A percentile compares a stretch with the other conserved stretches of the same genome.
Evolutionary conservation across 805 yeast species (phyloP).

Genomic region (Lachancea nothofagi): DNA sequence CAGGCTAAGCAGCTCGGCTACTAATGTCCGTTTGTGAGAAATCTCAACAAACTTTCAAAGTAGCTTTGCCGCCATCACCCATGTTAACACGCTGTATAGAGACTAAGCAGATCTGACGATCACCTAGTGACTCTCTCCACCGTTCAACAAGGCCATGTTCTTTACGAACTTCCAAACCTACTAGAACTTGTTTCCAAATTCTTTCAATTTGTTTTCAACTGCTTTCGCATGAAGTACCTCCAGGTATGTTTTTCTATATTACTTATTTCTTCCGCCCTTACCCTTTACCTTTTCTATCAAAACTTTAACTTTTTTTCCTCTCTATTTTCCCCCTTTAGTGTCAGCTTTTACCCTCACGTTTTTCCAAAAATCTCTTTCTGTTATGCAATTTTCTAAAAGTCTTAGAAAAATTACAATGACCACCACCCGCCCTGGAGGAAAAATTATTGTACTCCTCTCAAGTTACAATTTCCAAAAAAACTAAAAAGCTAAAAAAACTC

Average conservation of each 20-base stretch:
- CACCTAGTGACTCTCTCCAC: constrained; percentile 33
- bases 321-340: neutral
- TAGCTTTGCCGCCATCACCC: constrained; percentile 18
- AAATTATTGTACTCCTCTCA: too few species aligned
- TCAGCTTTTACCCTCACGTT: neutral
- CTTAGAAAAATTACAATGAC: neutral
- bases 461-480: too few species aligned
- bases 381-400: neutral
- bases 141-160: constrained; percentile 30
- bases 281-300: constrained; percentile 3
- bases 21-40: constrained; percentile 3
- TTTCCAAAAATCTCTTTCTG: neutral
- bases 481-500: too few species aligned
- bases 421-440: neutral
- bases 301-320: constrained; percentile 1
- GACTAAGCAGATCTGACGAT: constrained; percentile 29
- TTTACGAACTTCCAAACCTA: constrained; percentile 24
- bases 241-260: constrained; percentile 5
- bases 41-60: constrained; percentile 2
- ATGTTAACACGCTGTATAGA: constrained; percentile 30
- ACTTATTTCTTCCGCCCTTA: neutral
- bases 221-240: constrained; percentile 30
- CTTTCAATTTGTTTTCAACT: constrained; percentile 27
- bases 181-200: constrained; percentile 29
- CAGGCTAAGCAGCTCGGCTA: constrained; percentile 21